Percentiles rank a stretch among this genome's conserved stretches.
phyloP scores from a whole-genome alignment of 495 filamentous ascomycete genomes.

The Cercophora samala region DNA sequence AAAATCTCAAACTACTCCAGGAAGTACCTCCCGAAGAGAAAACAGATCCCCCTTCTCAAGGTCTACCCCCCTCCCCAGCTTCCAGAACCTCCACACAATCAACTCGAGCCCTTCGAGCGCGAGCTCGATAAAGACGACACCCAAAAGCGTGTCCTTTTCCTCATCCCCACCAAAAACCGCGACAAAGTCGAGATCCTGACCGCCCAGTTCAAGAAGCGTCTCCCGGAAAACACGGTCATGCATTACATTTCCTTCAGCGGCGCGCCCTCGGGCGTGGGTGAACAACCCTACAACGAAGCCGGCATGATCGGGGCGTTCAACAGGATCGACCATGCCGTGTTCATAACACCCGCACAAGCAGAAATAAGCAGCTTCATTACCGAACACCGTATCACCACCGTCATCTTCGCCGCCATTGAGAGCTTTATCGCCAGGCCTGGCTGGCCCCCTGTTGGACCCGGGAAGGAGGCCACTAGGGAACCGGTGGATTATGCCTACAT shows the following conservation, averaged over 20 bases:
- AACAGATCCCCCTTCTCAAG: background rate
- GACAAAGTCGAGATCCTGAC: slow-evolving; percentile 9
- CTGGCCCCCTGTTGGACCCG: background rate
- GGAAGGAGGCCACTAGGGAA: background rate
- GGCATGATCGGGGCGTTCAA: slow-evolving; percentile 19
- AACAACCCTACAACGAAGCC: slow-evolving; percentile 25
- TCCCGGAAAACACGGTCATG: background rate
- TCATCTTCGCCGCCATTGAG: slow-evolving; percentile 22
- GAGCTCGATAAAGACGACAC: background rate
- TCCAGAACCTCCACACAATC: background rate
- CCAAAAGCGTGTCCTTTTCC: background rate
- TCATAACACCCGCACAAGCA: too few relatives aligned
- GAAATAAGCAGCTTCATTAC: background rate
- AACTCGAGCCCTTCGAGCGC: background rate
- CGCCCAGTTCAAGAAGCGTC: background rate
- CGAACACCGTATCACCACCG: background rate
- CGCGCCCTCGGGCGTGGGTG: slow-evolving; percentile 22
- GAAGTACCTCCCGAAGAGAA: background rate
- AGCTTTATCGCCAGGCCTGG: slow-evolving; percentile 16
- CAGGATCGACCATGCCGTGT: slow-evolving; percentile 11
- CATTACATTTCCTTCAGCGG: background rate
- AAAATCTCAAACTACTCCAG: background rate
- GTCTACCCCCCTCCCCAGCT: background rate
- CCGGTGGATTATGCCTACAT: slow-evolving; percentile 24
- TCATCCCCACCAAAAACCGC: slow-evolving; percentile 23